Conservation (phyloP, 2,329 filamentous ascomycete genomes). For the Trematosphaeria pertusa region DNA sequence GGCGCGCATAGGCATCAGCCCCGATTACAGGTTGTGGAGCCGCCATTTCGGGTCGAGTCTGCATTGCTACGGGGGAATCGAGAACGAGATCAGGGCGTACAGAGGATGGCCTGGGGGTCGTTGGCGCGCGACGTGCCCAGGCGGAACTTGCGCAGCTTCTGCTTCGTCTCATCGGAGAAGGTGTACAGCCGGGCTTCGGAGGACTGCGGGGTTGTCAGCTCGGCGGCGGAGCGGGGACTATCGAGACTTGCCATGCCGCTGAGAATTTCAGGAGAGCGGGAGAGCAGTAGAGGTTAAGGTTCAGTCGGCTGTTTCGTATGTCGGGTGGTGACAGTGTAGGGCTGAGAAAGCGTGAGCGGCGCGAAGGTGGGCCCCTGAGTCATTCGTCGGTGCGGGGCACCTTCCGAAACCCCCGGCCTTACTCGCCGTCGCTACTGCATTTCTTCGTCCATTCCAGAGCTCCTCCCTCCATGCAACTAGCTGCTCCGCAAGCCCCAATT, state of each 20-base stretch:
- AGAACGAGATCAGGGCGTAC: slow-evolving; percentile 67
- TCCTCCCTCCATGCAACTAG: slow-evolving; percentile 20
- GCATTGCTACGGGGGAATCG: no score
- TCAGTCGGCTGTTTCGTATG: slow-evolving; percentile 13
- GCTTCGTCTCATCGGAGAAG: slow-evolving; percentile 88
- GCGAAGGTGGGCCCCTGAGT: neutral
- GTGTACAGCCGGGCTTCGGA: slow-evolving; percentile 92
- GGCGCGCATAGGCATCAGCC: slow-evolving; percentile 42
- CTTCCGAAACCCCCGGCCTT: slow-evolving; percentile 14
- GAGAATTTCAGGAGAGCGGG: neutral
- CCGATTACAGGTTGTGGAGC: slow-evolving; percentile 13
- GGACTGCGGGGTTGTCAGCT: slow-evolving; percentile 47
- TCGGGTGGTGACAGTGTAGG: slow-evolving; percentile 13
- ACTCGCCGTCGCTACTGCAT: slow-evolving; percentile 12
- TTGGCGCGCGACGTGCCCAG: slow-evolving; percentile 87
- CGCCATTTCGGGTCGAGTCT: no score
- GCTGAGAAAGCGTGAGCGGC: slow-evolving; percentile 24
- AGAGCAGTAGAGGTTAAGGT: slow-evolving; percentile 10
- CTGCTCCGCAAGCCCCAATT: slow-evolving; percentile 19
- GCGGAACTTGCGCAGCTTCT: slow-evolving; percentile 92
- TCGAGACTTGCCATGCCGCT: slow-evolving; percentile 28
- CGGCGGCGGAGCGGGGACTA: slow-evolving; percentile 2
- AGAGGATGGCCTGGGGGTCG: slow-evolving; percentile 89
- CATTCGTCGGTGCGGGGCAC: slow-evolving; percentile 21
- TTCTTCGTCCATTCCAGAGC: neutral